Conservation (phyloP, 1,284 basidiomycete genomes). For the Pseudozyma sp. region DNA sequence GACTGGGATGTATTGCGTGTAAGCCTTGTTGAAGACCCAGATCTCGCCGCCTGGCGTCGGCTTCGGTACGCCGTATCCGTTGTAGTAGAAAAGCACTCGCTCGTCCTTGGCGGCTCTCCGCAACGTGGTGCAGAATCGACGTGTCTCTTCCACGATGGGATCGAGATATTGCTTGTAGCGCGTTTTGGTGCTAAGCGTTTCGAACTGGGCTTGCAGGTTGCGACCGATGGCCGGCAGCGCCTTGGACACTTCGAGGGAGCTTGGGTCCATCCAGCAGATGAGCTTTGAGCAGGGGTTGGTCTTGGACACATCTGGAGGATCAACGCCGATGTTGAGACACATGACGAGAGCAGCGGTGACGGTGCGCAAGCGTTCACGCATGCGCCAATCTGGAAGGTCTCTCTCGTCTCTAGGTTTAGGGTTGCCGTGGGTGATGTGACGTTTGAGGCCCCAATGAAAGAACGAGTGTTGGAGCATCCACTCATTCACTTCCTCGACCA, state of each 20-base stretch:
- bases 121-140: constrained; percentile 85
- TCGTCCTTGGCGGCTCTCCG: constrained; percentile 92
- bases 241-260: constrained; percentile 76
- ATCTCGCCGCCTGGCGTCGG: constrained; percentile 96
- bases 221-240: constrained; percentile 78
- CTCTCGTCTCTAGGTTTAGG: constrained; percentile 77
- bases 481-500: constrained; percentile 63
- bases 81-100: constrained; percentile 95
- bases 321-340: constrained; percentile 96
- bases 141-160: constrained; percentile 92
- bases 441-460: constrained; percentile 73
- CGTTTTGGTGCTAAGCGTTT: constrained; percentile 83
- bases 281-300: constrained; percentile 94
- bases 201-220: constrained; percentile 95
- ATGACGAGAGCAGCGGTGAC: constrained; percentile 92
- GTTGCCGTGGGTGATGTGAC: constrained; percentile 87
- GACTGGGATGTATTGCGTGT: constrained; percentile 98
- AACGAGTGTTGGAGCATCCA: constrained; percentile 64
- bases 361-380: constrained; percentile 87
- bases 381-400: constrained; percentile 75
- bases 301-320: constrained; percentile 96
- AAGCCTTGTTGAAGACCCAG: constrained; percentile 98
- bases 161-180: constrained; percentile 78
- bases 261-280: constrained; percentile 98
- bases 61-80: constrained; percentile 97